Evolutionary conservation across 345 rosid genomes (phyloP).

Genomic region (Lepidium aucheri): DNA sequence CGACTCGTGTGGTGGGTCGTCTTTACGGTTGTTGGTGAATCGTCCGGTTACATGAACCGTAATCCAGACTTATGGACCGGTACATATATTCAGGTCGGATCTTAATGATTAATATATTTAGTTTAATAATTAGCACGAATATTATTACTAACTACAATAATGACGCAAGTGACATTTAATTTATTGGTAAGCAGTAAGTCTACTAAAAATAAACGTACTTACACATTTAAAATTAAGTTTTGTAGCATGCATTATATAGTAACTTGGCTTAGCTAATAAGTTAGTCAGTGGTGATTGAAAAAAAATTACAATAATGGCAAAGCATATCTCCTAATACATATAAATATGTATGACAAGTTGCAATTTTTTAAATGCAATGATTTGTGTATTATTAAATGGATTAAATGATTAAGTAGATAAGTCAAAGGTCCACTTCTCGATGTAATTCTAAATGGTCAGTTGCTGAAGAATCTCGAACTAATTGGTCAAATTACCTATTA

Average conservation of each 20-base stretch:
- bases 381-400: not conserved
- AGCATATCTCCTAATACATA: not conserved
- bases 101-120: too few species aligned
- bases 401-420: not conserved
- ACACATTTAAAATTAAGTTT: too few species aligned
- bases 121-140: too few species aligned
- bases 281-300: too few species aligned
- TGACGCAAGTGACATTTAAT: too few species aligned
- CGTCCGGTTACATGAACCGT: not conserved
- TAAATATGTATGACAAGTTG: not conserved
- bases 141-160: not conserved
- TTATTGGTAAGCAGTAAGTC: too few species aligned
- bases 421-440: conserved; percentile 15
- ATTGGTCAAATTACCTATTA: not conserved
- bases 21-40: not conserved
- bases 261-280: too few species aligned
- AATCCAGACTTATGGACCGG: too few species aligned
- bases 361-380: not conserved
- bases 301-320: not conserved
- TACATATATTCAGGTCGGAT: too few species aligned
- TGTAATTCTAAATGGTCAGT: conserved; percentile 1
- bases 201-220: too few species aligned
- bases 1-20: not conserved
- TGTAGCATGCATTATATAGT: too few species aligned
- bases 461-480: conserved; percentile 11